A percentile compares a stretch with the other conserved stretches of the same genome.
These are phyloP conservation scores for Cajanus cajan DNA, from an alignment of 306 rosid species.

Conservation along the genomic window DNA sequence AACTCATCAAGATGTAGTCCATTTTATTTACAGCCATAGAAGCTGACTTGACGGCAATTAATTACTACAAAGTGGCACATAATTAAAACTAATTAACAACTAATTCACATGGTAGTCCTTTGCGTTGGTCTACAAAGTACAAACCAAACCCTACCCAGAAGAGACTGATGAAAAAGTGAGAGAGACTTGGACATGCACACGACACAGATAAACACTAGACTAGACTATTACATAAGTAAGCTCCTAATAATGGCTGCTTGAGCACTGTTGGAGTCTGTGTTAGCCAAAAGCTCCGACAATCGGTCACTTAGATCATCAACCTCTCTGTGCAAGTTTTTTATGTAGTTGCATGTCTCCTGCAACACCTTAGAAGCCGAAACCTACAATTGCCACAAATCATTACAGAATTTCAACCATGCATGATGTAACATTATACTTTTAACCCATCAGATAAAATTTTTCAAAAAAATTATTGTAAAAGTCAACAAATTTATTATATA, in stretches of 20 bases:
- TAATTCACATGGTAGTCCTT: slow-evolving; percentile 31
- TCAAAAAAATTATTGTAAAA: no score
- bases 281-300: slow-evolving; percentile 70
- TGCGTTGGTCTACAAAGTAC: slow-evolving; percentile 41
- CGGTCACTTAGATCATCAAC: slow-evolving; percentile 89
- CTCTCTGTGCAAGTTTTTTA: slow-evolving; percentile 82
- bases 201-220: slow-evolving; percentile 17
- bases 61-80: slow-evolving; percentile 29
- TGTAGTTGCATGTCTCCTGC: slow-evolving; percentile 95
- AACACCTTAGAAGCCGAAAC: slow-evolving; percentile 63
- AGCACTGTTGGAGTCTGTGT: slow-evolving; percentile 71
- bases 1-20: slow-evolving; percentile 32
- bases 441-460: no score
- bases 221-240: slow-evolving; percentile 62
- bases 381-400: slow-evolving; percentile 14
- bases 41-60: slow-evolving; percentile 31
- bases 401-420: not conserved
- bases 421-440: no score
- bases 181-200: slow-evolving; percentile 39
- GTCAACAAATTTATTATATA: no score
- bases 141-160: slow-evolving; percentile 50
- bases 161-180: slow-evolving; percentile 23
- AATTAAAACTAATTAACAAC: slow-evolving; percentile 32
- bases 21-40: slow-evolving; percentile 36
- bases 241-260: slow-evolving; percentile 91